phyloP scores from a whole-genome alignment of 116 monocot genomes.

The Papilionanthe hybrid region DNA sequence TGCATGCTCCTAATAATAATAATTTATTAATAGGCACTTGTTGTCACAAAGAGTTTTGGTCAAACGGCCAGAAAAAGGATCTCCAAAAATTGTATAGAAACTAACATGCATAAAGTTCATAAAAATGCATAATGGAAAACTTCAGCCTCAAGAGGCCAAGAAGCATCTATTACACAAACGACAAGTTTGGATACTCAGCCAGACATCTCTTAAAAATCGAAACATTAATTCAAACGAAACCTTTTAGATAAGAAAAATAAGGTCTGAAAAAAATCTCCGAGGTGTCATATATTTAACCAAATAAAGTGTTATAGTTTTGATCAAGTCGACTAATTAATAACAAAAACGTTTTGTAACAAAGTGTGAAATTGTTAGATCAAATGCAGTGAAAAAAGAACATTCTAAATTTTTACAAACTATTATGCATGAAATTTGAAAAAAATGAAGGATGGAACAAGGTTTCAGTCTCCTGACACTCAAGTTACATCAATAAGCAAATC shows the following conservation, averaged over 20 bases:
- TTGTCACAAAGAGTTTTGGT: not conserved
- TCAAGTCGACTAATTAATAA: not conserved
- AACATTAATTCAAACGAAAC: not conserved
- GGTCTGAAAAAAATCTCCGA: not conserved
- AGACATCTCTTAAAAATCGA: not conserved
- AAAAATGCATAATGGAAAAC: not conserved
- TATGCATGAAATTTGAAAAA: not conserved
- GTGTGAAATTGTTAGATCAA: not conserved
- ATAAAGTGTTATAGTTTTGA: not conserved
- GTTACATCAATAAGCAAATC: not conserved
- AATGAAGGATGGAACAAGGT: not conserved
- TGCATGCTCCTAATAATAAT: not conserved
- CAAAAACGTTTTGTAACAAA: not conserved
- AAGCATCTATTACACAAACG: not conserved
- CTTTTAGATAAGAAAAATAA: not conserved
- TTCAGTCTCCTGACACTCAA: not conserved
- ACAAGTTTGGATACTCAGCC: not conserved
- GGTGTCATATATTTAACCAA: not conserved
- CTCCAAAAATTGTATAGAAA: not conserved
- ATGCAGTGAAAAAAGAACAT: not conserved
- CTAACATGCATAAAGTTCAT: not conserved
- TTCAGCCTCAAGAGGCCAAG: not conserved
- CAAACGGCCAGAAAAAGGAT: not conserved
- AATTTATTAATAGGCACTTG: not conserved
- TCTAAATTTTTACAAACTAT: not conserved